A percentile compares a stretch with the other conserved stretches of the same genome.
phyloP scores from a whole-genome alignment of 805 yeast species.

The Candida piceae region DNA sequence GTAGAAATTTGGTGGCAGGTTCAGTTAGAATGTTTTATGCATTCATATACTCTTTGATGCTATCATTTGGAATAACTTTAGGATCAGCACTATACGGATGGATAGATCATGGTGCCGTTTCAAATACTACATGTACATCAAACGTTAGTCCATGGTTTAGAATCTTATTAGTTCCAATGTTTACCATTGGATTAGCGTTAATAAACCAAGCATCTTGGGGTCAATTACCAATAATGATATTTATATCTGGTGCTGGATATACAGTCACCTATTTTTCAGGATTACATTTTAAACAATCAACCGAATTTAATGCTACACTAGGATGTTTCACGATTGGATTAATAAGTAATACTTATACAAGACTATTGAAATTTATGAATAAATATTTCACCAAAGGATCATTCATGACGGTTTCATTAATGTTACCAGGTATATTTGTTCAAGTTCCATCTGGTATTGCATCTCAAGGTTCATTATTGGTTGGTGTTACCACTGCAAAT shows the following conservation, averaged over 20 bases:
- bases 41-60: slow-evolving; percentile 81
- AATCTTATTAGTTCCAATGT: slow-evolving; percentile 76
- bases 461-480: slow-evolving; percentile 74
- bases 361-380: slow-evolving; percentile 66
- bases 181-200: slow-evolving; percentile 52
- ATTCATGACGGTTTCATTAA: slow-evolving; percentile 82
- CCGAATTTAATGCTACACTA: slow-evolving; percentile 83
- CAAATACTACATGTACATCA: slow-evolving; percentile 51
- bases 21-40: slow-evolving; percentile 97
- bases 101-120: slow-evolving; percentile 77
- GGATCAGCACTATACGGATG: slow-evolving; percentile 95
- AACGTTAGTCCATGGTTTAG: slow-evolving; percentile 54
- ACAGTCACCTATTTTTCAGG: slow-evolving; percentile 77
- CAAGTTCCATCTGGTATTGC: slow-evolving; percentile 96
- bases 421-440: slow-evolving; percentile 93
- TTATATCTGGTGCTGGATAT: slow-evolving; percentile 76
- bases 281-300: slow-evolving; percentile 51
- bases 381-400: slow-evolving; percentile 23
- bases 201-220: slow-evolving; percentile 79
- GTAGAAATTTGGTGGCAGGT: slow-evolving; percentile 88
- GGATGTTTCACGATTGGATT: slow-evolving; percentile 91
- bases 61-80: slow-evolving; percentile 89
- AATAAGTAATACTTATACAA: slow-evolving; percentile 80
- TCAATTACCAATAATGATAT: slow-evolving; percentile 82
- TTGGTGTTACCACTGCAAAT: slow-evolving; percentile 77